Conservation (phyloP, 768 basidiomycete genomes). For the Dioszegia crocea region DNA sequence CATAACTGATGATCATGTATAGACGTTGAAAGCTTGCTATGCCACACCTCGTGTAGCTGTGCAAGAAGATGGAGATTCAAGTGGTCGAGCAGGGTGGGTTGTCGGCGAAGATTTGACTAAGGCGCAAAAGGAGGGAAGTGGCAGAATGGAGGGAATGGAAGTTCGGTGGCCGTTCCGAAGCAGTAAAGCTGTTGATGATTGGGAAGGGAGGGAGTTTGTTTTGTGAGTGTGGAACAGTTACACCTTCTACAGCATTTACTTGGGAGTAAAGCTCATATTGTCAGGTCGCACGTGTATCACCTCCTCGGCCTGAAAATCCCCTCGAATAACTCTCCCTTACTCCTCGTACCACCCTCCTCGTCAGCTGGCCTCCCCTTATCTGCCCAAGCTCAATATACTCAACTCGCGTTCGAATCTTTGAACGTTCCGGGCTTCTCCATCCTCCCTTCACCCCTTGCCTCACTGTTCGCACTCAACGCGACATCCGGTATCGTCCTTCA, state of each 20-base stretch:
- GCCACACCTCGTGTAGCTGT: conserved; percentile 17
- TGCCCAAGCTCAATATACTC: conserved; percentile 35
- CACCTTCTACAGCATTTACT: too few relatives aligned
- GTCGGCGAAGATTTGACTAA: conserved; percentile 29
- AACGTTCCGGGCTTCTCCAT: conserved; percentile 42
- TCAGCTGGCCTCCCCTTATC: conserved; percentile 33
- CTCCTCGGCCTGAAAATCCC: conserved; percentile 28
- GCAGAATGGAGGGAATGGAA: conserved; percentile 23
- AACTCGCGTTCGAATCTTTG: conserved; percentile 43
- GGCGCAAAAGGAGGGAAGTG: conserved; percentile 13
- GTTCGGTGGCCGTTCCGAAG: conserved; percentile 33
- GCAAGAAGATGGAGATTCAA: not conserved
- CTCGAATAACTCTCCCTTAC: conserved; percentile 36
- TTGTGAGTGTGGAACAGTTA: conserved; percentile 21
- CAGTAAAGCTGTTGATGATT: conserved; percentile 27
- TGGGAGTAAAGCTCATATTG: not conserved
- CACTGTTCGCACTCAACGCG: conserved; percentile 40
- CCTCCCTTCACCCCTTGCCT: conserved; percentile 36
- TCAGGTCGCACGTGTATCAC: conserved; percentile 28
- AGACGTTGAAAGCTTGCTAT: conserved; percentile 36
- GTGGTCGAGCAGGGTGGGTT: conserved; percentile 20
- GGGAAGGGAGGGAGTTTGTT: conserved; percentile 35
- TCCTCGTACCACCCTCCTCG: conserved; percentile 42
- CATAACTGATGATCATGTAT: too few relatives aligned
- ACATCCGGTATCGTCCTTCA: conserved; percentile 43